Conservation (phyloP, 1,284 basidiomycete genomes). For the Agroathelia rolfsii region DNA sequence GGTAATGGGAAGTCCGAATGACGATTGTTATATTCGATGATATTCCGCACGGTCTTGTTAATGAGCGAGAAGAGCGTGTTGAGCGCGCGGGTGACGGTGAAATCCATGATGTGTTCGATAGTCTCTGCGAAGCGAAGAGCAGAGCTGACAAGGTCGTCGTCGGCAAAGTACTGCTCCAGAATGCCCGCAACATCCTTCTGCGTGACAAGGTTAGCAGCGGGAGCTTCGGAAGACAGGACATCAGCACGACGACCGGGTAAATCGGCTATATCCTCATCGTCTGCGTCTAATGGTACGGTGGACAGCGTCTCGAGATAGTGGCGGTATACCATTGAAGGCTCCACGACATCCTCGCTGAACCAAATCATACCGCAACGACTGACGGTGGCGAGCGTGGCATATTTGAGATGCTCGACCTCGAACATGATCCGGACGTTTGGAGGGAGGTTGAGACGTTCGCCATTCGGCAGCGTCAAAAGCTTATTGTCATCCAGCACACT, state of each 20-base stretch:
- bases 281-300: constrained; percentile 75
- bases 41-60: constrained; percentile 91
- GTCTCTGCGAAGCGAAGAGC: constrained; percentile 75
- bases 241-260: constrained; percentile 50
- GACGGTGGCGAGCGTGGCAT: constrained; percentile 96
- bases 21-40: constrained; percentile 91
- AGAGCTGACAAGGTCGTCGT: constrained; percentile 72
- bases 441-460: constrained; percentile 95
- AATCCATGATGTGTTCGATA: constrained; percentile 98
- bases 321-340: constrained; percentile 84
- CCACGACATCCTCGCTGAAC: constrained; percentile 96
- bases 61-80: constrained; percentile 95
- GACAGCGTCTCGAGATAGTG: constrained; percentile 81
- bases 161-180: constrained; percentile 75
- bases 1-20: constrained; percentile 92
- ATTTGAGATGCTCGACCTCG: constrained; percentile 96
- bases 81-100: constrained; percentile 84
- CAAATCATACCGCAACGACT: constrained; percentile 99
- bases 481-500: constrained; percentile 99
- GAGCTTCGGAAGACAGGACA: constrained; percentile 35
- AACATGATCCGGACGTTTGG: constrained; percentile 99
- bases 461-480: constrained; percentile 92
- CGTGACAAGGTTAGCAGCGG: constrained; percentile 55
- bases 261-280: constrained; percentile 78
- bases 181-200: constrained; percentile 77